Evolutionary conservation across 2,329 filamentous ascomycete genomes (phyloP), one percentile per base, ranked within the genome.

Genomic region (Myriosclerotinia curreyana): DNA sequence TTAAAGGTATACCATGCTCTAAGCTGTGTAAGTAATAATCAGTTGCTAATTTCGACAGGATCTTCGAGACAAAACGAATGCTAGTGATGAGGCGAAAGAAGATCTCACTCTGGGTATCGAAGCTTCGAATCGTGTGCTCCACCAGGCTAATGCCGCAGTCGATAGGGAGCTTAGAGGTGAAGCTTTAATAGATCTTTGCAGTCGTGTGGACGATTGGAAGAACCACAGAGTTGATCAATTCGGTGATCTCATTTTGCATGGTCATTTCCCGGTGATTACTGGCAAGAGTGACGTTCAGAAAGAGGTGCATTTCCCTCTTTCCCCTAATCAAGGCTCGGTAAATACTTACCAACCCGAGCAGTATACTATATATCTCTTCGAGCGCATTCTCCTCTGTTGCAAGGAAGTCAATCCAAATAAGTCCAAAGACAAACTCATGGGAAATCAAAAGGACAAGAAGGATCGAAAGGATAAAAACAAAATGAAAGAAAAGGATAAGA

Each of bases 291-390:
- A 97, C 66, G 88, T 91, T 71, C 93, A 96, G 79, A 90, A 94
- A 82, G 93, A 97, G 69, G 73, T 74, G 73, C 59, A 68, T 66
- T 52, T 46, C 48, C 50, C 28, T 40, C 25, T 50, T 62, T 42
- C 36, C n/a, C 14, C 34, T 53, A 53, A 65, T 25, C 60, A 56
- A 68, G 48, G 64, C 59, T 69, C 42, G 28, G 67, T 72, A 73
- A 67, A 74, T 66, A 54, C 62, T 60, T 61, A 50, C 68, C 69
- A 67, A 36, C 64, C 62, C 60, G 55, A 71, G 48, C 70, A 96
- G 90, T 99, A 98, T 75, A 94, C 96, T 76, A 96, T 99, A 67
- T 99, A 96, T 77, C 86, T 99, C 38, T 99, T 99, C 76, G 91
- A 98, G 75, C 90, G 86, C 74, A 99, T 99, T 65, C 81, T 99